Evolutionary conservation across 108 stramenopile genomes (phyloP), one percentile per base, ranked within the genome.

Genomic region (Fragilaria crotonensis): DNA sequence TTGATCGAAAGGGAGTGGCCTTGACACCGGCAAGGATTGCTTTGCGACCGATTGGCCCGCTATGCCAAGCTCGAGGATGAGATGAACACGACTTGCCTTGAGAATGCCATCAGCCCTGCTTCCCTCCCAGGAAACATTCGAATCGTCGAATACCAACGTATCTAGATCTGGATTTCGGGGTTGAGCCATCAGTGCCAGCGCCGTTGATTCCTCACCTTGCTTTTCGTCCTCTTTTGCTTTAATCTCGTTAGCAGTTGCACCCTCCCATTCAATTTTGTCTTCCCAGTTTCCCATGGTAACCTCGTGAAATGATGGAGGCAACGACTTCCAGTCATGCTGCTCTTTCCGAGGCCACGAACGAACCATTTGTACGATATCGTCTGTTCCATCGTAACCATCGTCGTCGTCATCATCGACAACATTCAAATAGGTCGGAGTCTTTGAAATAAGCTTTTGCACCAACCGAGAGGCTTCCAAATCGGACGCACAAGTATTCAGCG

Each of bases 211-310:
- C 33, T 21, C 23, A 56, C 31, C 33, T 22, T 32, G 31, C n/a
- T 55, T 54, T 49, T 60, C 33, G 32, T 47, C 48, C 25, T 32
- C 53, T 18, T 29, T 54, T 55, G 5, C 48, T 19, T 52, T 20
- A 7, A 21, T 46, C 48, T 52, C 33, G 22, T 88, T 33, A 80
- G 73, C 3, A 70, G 75, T 59, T 72, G 63, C 78, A 29, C 84
- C 87, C 36, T 79, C 78, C 91, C 91, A 93, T 54, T 86, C 60
- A 44, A 93, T 87, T 44, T 79, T 66, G 27, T 68, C 68, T 66
- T 93, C 91, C 91, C 91, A 93, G 59, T 93, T 73, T 7, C 72
- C 80, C 23, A 89, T 59, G 52, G 84, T 76, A 18, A 93, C 60
- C 33, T 83, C 72, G 66, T 86, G 84, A 64, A 93, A 85, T 2